A percentile compares a stretch with the other conserved stretches of the same genome.
These are phyloP conservation scores for Mycena floridula DNA, from an alignment of 768 basidiomycete genomes.

Conservation along the genomic window DNA sequence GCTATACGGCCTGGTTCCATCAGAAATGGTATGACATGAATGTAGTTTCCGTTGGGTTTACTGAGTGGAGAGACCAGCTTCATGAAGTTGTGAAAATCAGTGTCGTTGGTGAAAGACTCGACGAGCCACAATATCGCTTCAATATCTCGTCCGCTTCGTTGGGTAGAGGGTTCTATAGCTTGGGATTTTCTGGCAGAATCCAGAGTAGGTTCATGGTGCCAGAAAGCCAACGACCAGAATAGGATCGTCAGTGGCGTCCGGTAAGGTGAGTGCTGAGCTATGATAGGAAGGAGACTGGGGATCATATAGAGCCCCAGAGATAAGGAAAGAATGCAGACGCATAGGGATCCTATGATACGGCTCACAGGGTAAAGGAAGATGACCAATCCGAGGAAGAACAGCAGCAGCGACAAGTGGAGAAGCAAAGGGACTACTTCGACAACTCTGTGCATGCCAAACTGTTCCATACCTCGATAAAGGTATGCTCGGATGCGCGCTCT, in stretches of 20 bases:
- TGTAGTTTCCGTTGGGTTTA: no score
- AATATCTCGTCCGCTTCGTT: no score
- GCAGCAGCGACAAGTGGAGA: slow-evolving; percentile 40
- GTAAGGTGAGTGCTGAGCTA: slow-evolving; percentile 7
- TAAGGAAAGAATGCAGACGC: slow-evolving; percentile 1
- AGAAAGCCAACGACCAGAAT: no score
- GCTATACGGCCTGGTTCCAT: no score
- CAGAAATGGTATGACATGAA: no score
- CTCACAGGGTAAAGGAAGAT: slow-evolving; percentile 35
- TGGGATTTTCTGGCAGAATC: no score
- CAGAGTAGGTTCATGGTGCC: no score
- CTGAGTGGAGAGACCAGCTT: no score
- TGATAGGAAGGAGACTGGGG: slow-evolving; percentile 7
- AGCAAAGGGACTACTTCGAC: slow-evolving; percentile 38
- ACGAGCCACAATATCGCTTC: no score
- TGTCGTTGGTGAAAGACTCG: no score
- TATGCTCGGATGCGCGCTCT: slow-evolving; percentile 36
- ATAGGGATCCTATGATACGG: slow-evolving; percentile 13
- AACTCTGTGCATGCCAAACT: slow-evolving; percentile 30
- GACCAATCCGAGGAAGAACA: slow-evolving; percentile 45
- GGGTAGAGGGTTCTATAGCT: no score
- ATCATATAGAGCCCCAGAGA: slow-evolving; percentile 4
- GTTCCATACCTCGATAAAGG: slow-evolving; percentile 30
- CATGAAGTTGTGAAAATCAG: no score
- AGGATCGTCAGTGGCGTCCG: slow-evolving; percentile 7